Conservation (phyloP, 345 rosid species). For the Camelina sativa region DNA sequence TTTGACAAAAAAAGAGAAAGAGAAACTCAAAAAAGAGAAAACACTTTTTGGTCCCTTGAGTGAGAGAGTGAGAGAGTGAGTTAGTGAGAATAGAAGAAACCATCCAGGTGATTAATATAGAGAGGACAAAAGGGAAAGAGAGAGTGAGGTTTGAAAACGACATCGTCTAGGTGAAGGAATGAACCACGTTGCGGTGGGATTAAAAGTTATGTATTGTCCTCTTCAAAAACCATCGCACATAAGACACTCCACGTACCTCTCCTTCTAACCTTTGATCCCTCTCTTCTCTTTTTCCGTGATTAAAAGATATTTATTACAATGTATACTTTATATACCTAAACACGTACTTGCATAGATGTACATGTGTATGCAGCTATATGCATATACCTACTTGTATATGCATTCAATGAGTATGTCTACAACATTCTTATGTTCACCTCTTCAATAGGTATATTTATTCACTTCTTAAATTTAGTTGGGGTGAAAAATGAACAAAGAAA, state of each 20-base stretch:
- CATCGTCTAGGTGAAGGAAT: conserved; percentile 35
- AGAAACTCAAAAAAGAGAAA: conserved; percentile 8
- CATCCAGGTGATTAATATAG: conserved; percentile 42
- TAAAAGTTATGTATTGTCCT: conserved; percentile 36
- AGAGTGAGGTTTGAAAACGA: conserved; percentile 38
- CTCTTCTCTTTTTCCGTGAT: conserved; percentile 26
- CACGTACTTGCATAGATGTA: conserved; percentile 27
- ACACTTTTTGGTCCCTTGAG: conserved; percentile 39
- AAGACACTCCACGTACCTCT: conserved; percentile 40
- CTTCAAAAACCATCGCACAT: conserved; percentile 24
- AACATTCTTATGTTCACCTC: background rate
- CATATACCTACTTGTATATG: conserved; percentile 34
- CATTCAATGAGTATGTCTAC: conserved; percentile 23
- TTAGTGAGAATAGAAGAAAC: conserved; percentile 19
- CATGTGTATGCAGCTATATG: conserved; percentile 25
- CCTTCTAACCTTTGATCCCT: conserved; percentile 37
- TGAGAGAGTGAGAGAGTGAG: conserved; percentile 35
- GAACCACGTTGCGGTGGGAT: conserved; percentile 45
- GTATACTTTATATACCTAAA: conserved; percentile 29
- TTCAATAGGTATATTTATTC: conserved; percentile 1
- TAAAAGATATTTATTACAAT: conserved; percentile 29
- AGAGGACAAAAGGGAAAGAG: conserved; percentile 39
- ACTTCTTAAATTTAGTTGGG: background rate
- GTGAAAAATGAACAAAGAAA: background rate
- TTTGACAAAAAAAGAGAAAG: background rate